Evolutionary conservation across 2,329 filamentous ascomycete genomes (phyloP), one percentile per base, ranked within the genome.

Genomic region (Curvularia lunata): DNA sequence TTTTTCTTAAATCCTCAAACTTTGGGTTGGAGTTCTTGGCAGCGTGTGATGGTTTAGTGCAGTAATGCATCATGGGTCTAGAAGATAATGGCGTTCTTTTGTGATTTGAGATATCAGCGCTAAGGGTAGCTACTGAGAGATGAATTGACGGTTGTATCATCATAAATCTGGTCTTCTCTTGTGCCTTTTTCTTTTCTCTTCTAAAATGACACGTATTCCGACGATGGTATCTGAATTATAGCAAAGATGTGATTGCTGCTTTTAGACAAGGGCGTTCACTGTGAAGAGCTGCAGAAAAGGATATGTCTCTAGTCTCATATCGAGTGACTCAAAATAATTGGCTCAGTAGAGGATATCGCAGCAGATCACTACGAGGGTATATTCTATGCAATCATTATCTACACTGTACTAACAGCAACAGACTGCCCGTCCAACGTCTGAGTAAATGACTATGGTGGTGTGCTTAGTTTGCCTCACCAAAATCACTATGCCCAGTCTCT

Each of bases 401-500:
- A 30, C 16, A 30, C 1, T 16, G 2, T 30, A 5, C 25, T 30
- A n/a, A 5, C 12, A 37, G 8, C n/a, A 19, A 30, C 13, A 45
- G 8, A 9, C 25, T 45, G 21, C 6, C 23, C 23, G n/a, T 28
- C 13, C 34, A n/a, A 10, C 8, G 5, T 9, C 10, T 4, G 8
- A 21, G 7, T 10, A 19, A 18, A 1, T 5, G 2, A 48, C 25
- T 7, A 4, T 12, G 13, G 21, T 41, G 13, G 7, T 19, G 12
- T 30, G 28, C 18, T 43, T 58, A 72, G 21, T 56, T 64, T n/a
- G 70, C 73, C 53, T 76, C 74, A 12, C 72, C 72, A 54, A 76
- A 76, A 49, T 75, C 69, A 5, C 56, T 65, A 43, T 76, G 74
- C 5, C 85, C 85, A 0, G 86, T 89, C 56, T 81, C 75, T 43